Conservation (phyloP, 306 rosid species). For the Gastrolobium villosum region DNA sequence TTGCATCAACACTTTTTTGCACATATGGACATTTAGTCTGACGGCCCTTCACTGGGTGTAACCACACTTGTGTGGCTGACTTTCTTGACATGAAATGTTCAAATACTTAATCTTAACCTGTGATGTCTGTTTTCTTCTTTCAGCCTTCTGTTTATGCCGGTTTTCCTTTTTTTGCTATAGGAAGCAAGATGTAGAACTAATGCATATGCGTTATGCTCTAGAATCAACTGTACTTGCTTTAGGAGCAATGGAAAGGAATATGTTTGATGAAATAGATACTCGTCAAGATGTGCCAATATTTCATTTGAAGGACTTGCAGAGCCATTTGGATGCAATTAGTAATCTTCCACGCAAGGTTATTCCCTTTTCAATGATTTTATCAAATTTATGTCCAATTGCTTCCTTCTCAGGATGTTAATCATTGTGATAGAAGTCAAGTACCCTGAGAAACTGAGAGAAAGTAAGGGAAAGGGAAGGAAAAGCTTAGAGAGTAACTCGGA, state of each 20-base stretch:
- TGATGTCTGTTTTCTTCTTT: slow-evolving; percentile 28
- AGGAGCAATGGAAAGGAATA: slow-evolving; percentile 78
- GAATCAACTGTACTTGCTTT: slow-evolving; percentile 91
- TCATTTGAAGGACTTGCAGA: slow-evolving; percentile 82
- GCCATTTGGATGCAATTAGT: slow-evolving; percentile 87
- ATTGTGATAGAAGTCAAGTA: not conserved
- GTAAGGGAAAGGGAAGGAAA: too few species aligned
- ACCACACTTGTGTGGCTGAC: slow-evolving; percentile 12
- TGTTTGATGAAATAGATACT: slow-evolving; percentile 61
- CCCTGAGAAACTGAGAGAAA: too few species aligned
- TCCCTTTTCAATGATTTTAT: slow-evolving; percentile 44
- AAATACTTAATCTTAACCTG: slow-evolving; percentile 29
- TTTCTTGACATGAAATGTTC: slow-evolving; percentile 40
- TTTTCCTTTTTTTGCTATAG: slow-evolving; percentile 60
- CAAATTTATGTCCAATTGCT: slow-evolving; percentile 42
- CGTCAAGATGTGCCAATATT: slow-evolving; percentile 65
- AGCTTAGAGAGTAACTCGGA: too few species aligned
- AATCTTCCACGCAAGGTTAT: slow-evolving; percentile 90
- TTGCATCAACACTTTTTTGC: slow-evolving; percentile 17
- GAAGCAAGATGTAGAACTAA: slow-evolving; percentile 94
- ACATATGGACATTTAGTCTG: slow-evolving; percentile 8
- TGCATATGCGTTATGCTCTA: slow-evolving; percentile 97
- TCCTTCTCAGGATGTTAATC: slow-evolving; percentile 47
- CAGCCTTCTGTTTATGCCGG: slow-evolving; percentile 44
- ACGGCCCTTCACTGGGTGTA: not conserved